Base-by-base conservation (phyloP, 2,329 filamentous ascomycete genomes). In the Nakataea oryzae region DNA sequence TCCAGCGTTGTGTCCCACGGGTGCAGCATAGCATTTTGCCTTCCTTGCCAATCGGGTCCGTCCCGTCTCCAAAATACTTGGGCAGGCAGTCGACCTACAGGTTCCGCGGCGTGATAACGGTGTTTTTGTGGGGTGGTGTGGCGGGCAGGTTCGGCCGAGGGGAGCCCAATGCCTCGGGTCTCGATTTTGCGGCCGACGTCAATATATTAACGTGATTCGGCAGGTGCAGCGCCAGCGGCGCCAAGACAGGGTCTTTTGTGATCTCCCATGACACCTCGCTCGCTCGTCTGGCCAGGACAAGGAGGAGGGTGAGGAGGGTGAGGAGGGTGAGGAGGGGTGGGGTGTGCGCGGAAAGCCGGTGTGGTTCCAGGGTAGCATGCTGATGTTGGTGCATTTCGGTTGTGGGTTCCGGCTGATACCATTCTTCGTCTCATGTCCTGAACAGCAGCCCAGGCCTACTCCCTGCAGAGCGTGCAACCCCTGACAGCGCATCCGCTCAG, bases 351-450 rank as follows among this genome's bases (percentile, higher is more conserved):
- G 41, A 50, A 50, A 24, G 41, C 21, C 41, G 41, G 41, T 3
- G 41, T 50, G 21, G 4, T n/a, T 50, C 21, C 41, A 50, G 7
- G 21, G 4, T 17, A 47, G 13, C 8, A 32, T 32, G 30, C 30
- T 32, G 30, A 12, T n/a, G 54, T 50, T 32, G n/a, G n/a, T n/a
- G n/a, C n/a, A n/a, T 62, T 57, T 59, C 54, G 30, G n/a, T 56
- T 34, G 59, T 34, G 28, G 47, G n/a, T 55, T 59, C 34, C 62
- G 62, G 62, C 58, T 66, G 50, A 63, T 58, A 59, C 59, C 29
- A 58, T 50, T 50, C 26, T 58, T 60, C 58, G 60, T 62, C 60
- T 66, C 60, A 55, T 63, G 63, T 63, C 60, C 50, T 61, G 54
- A 55, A 30, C 27, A 27, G 26, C 61, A 58, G 61, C 14, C 28